Percentiles rank a stretch among this genome's conserved stretches.
Evolutionary conservation across 1,284 basidiomycete species (phyloP).

Genomic region (Leucoagaricus sp.): DNA sequence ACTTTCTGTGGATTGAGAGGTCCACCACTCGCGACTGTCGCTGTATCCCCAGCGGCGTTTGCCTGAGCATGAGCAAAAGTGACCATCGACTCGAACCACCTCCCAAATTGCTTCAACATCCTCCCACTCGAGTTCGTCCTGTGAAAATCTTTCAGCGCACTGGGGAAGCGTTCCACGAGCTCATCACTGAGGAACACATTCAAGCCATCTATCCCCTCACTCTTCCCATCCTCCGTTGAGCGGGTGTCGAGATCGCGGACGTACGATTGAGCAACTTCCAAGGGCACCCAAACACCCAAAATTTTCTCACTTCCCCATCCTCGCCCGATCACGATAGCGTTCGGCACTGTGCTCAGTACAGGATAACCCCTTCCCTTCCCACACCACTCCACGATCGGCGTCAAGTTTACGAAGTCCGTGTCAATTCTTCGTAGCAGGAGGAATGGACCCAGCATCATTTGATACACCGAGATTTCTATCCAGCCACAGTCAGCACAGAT

Average conservation of each 20-base stretch:
- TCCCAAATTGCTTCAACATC: slow-evolving; percentile 55
- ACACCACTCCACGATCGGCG: slow-evolving; percentile 49
- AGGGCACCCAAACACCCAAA: slow-evolving; percentile 67
- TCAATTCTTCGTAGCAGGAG: slow-evolving; percentile 67
- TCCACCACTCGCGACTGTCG: slow-evolving; percentile 3
- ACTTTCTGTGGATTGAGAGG: slow-evolving; percentile 11
- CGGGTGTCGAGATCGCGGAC: slow-evolving; percentile 40
- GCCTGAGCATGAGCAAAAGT: slow-evolving; percentile 36
- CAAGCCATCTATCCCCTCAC: slow-evolving; percentile 34
- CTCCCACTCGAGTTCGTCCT: slow-evolving; percentile 43
- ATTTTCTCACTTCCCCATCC: slow-evolving; percentile 50
- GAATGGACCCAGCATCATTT: slow-evolving; percentile 54
- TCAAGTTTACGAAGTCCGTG: slow-evolving; percentile 72
- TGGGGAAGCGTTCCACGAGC: slow-evolving; percentile 61
- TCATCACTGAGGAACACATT: slow-evolving; percentile 56
- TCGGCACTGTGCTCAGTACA: slow-evolving; percentile 38
- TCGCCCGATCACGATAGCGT: slow-evolving; percentile 44
- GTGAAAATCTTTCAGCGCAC: slow-evolving; percentile 55
- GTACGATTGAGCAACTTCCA: slow-evolving; percentile 52
- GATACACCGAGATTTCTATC: slow-evolving; percentile 70
- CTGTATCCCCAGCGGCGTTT: slow-evolving; percentile 5
- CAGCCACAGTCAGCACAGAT: slow-evolving; percentile 15
- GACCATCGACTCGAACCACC: slow-evolving; percentile 51
- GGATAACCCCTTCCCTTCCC: slow-evolving; percentile 24
- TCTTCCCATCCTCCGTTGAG: slow-evolving; percentile 24